A percentile compares a stretch with the other conserved stretches of the same genome.
Evolutionary conservation across 768 basidiomycete species (phyloP).

Genomic region (Rhizopogon sp.): DNA sequence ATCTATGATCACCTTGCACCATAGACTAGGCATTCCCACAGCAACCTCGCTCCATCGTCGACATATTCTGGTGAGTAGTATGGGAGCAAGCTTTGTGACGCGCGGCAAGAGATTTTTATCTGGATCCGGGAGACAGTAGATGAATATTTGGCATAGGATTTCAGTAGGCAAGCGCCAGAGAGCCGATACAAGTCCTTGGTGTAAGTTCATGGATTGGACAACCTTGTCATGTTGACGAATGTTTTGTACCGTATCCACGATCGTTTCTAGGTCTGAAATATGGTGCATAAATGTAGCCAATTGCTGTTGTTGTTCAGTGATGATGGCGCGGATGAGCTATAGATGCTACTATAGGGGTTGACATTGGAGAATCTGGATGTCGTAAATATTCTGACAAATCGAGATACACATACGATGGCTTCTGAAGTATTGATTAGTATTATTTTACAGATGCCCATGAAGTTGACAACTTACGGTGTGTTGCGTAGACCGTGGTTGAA

Average conservation of each 20-base stretch:
- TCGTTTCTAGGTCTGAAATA: slow-evolving; percentile 6
- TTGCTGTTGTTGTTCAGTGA: slow-evolving; percentile 11
- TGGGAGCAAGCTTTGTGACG: slow-evolving; percentile 25
- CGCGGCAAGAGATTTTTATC: slow-evolving; percentile 19
- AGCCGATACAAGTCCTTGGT: slow-evolving; percentile 18
- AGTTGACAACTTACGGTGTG: no score
- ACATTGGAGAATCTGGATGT: slow-evolving; percentile 8
- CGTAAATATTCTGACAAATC: no score
- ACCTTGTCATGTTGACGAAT: slow-evolving; percentile 9
- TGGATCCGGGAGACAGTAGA: slow-evolving; percentile 24
- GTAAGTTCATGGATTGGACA: slow-evolving; percentile 11
- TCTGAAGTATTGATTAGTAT: neutral
- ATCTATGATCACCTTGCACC: slow-evolving; percentile 36
- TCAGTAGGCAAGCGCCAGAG: slow-evolving; percentile 41
- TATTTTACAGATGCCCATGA: no score
- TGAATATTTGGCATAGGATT: slow-evolving; percentile 43
- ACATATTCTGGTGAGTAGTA: slow-evolving; percentile 38
- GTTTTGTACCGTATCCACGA: slow-evolving; percentile 8
- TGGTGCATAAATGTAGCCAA: slow-evolving; percentile 11
- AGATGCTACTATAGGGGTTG: slow-evolving; percentile 3
- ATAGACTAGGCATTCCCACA: slow-evolving; percentile 37
- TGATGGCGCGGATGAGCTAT: slow-evolving; percentile 8
- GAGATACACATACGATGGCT: neutral
- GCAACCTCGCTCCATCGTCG: slow-evolving; percentile 37
- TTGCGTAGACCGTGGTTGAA: no score